Evolutionary conservation across 2,329 filamentous ascomycete species (phyloP), one percentile per base, ranked within the genome.

Genomic region (Colletotrichum sidae): DNA sequence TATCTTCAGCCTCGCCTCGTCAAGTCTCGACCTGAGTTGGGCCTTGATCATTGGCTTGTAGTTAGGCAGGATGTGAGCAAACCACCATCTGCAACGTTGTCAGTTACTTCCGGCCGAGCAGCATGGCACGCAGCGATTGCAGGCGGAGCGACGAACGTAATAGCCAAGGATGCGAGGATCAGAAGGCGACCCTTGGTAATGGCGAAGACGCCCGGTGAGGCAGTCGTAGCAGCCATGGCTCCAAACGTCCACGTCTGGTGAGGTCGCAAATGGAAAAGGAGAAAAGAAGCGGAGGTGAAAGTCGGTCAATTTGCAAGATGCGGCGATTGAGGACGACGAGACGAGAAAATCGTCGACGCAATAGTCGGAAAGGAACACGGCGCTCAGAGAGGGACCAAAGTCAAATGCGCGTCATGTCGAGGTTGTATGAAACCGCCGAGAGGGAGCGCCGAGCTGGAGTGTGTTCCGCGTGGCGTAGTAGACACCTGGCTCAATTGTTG

Each of bases 21-120:
- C 74, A 42, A 83, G 67, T 60, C 77, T 72, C 37, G 76, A 72
- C 44, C 74, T 75, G 66, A 81, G 72, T 10, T 77, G 68, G 6
- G 76, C 74, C 61, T 78, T 74, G 62, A 84, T 78, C n/a, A 75
- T 74, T 49, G 80, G 79, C 46, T 79, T 76, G 73, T 83, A 84
- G 45, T 72, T 73, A 8, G 81, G 80, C 6, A 84, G 65, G 4
- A 83, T 68, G 42, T 77, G 73, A 6, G 83, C 82, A 52, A 83
- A 70, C 71, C 78, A 79, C 83, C 83, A 86, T 60, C 83, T 85
- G 64, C 33, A n/a, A 8, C 10, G 2, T 7, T 50, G 46, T 63
- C 13, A 64, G 64, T 35, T 17, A 39, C 5, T 13, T 10, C 9
- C 13, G n/a, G 17, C 8, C 15, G 35, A 37, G 8, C 11, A 9